Evolutionary conservation across 2,329 filamentous ascomycete species (phyloP), one percentile per base, ranked within the genome.

Genomic region (Cephalotrichum gorgonifer): DNA sequence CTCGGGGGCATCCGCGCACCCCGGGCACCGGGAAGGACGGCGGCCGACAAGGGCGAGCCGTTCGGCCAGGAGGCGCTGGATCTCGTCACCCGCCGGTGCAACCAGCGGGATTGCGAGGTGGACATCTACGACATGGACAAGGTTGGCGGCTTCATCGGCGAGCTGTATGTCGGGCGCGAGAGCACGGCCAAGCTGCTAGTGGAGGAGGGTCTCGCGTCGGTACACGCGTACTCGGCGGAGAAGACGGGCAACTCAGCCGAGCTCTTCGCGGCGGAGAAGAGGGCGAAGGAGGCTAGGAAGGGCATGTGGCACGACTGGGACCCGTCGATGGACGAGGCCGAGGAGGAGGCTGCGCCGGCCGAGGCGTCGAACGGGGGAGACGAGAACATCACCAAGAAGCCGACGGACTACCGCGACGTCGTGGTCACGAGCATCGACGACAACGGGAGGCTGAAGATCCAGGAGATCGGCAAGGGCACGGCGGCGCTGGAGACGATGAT

Each of bases 41-140:
- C 85, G 51, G 76, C 85, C 4, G 81, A 79, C 53, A 93, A 86
- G 56, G 86, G 86, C 28, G 93, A 98, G 70, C 90, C 93, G 1
- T 97, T 95, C 57, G 93, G 93, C 23, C 86, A 94, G 64, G 93
- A 98, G 70, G 91, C 91, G 3, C 79, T 95, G 54, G 91, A 98
- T 46, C 83, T 97, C 56, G 90, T 91, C 44, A 89, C 88, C 67
- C 84, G 81, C 59, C 81, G 90, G 51, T 89, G 86, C 69, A 86
- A 89, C 73, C 93, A 98, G 72, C 84, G 93, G 49, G 93, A 98
- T 65, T 90, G 93, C 44, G 91, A 97, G 67, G 87, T 98, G 51
- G 90, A 98, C 58, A 85, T 98, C 20, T 83, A 95, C 64, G 89
- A 90, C 59, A 86, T 88, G 56, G 93, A 98, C 75, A 97, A 96